phyloP scores from a whole-genome alignment of 1,284 basidiomycete species.

The Quambalaria eucalypti region DNA sequence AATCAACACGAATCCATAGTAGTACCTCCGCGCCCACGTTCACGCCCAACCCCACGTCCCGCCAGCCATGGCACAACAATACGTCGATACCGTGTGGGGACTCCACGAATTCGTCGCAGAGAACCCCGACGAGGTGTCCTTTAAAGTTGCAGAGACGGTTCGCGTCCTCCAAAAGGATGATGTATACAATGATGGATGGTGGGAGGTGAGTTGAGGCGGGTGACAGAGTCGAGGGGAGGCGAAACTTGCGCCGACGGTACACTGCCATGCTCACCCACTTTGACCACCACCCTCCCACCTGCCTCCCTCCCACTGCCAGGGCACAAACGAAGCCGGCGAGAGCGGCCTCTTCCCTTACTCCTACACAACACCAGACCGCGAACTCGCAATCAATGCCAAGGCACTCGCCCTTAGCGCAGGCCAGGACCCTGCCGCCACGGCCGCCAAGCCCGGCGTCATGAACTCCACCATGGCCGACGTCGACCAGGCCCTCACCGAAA shows the following conservation, averaged over 20 bases:
- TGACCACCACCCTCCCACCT: background rate
- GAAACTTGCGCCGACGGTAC: no score
- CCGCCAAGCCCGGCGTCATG: slow-evolving; percentile 30
- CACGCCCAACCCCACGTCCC: no score
- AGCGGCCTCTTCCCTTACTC: slow-evolving; percentile 82
- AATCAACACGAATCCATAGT: no score
- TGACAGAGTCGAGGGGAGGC: no score
- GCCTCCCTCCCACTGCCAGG: slow-evolving; percentile 52
- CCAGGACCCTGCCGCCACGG: background rate
- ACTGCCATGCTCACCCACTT: no score
- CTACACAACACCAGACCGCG: slow-evolving; percentile 58
- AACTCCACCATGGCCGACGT: slow-evolving; percentile 45
- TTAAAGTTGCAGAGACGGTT: slow-evolving; percentile 76
- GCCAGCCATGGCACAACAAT: no score
- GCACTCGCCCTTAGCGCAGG: slow-evolving; percentile 1
- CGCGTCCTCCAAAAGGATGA: slow-evolving; percentile 89
- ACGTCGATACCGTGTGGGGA: slow-evolving; percentile 52
- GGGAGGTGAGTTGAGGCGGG: slow-evolving; percentile 82
- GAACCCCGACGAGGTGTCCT: slow-evolving; percentile 84
- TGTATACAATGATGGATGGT: slow-evolving; percentile 93
- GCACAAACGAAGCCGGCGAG: slow-evolving; percentile 71
- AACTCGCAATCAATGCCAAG: slow-evolving; percentile 20
- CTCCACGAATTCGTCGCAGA: slow-evolving; percentile 80
- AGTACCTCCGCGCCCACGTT: no score
- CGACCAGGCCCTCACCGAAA: slow-evolving; percentile 40